Evolutionary conservation across 495 filamentous ascomycete species (phyloP).

Genomic region (Cairneyella variabilis): DNA sequence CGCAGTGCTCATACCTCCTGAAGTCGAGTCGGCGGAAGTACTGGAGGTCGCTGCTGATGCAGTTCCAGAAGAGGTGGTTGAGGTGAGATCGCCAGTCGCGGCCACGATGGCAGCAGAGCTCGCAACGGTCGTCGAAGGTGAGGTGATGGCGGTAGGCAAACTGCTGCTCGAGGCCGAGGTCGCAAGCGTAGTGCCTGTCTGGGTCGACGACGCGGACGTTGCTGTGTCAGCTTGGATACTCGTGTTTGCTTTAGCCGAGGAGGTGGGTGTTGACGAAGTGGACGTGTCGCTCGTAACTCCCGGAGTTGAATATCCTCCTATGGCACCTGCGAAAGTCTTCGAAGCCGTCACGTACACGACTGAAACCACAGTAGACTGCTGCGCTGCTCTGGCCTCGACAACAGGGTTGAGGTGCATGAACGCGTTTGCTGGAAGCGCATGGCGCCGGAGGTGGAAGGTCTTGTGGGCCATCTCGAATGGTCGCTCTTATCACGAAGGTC

Average conservation of each 20-base stretch:
- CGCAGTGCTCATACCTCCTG: constrained; percentile 53
- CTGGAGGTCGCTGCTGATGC: constrained; percentile 23
- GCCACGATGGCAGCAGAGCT: constrained; percentile 8
- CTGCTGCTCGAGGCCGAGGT: not conserved
- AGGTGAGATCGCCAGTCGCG: constrained; percentile 4
- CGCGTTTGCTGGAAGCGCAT: constrained; percentile 4
- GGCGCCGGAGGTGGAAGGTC: constrained; percentile 17
- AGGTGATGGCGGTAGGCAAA: constrained; percentile 9
- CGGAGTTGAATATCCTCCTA: constrained; percentile 52
- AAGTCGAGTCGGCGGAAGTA: constrained; percentile 18
- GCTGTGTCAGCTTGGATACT: not conserved
- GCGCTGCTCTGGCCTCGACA: not conserved
- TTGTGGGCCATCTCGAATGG: constrained; percentile 12
- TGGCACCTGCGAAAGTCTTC: constrained; percentile 50
- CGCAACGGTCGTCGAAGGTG: constrained; percentile 3
- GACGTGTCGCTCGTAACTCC: constrained; percentile 11
- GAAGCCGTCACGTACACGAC: constrained; percentile 54
- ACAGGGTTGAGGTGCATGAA: not conserved
- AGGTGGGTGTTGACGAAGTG: not conserved
- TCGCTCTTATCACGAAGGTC: not conserved
- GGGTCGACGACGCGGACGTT: not conserved
- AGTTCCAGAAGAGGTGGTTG: constrained; percentile 7
- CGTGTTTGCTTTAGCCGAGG: too few species aligned
- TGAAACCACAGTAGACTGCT: constrained; percentile 35
- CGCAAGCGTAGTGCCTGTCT: too few species aligned